Conservation (phyloP, 805 yeast genomes). For the Peterozyma xylosa region DNA sequence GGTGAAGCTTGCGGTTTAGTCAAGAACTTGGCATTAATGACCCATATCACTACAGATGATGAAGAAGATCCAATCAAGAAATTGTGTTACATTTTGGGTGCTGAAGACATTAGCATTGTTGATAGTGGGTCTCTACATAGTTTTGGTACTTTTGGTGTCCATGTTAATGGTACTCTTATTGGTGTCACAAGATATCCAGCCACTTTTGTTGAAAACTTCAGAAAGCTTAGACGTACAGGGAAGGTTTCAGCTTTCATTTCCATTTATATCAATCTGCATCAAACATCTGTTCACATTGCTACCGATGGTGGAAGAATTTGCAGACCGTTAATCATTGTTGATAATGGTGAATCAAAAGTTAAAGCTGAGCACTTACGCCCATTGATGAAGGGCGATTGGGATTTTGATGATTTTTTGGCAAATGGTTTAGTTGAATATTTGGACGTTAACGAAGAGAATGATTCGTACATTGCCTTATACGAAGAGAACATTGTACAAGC, state of each 20-base stretch:
- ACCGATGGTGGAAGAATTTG: slow-evolving; percentile 99
- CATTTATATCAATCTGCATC: slow-evolving; percentile 83
- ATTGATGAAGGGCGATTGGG: slow-evolving; percentile 63
- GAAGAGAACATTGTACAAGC: slow-evolving; percentile 53
- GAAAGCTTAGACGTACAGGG: slow-evolving; percentile 77
- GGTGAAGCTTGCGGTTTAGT: slow-evolving; percentile 99
- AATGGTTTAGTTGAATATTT: slow-evolving; percentile 89
- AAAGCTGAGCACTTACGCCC: slow-evolving; percentile 58
- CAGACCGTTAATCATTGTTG: slow-evolving; percentile 89
- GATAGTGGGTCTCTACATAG: slow-evolving; percentile 81
- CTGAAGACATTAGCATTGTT: slow-evolving; percentile 73
- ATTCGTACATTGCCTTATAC: slow-evolving; percentile 84
- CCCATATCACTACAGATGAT: slow-evolving; percentile 97
- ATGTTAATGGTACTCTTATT: slow-evolving; percentile 87
- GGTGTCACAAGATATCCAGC: slow-evolving; percentile 86
- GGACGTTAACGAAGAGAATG: slow-evolving; percentile 97
- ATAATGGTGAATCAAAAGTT: slow-evolving; percentile 64
- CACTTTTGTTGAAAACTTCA: slow-evolving; percentile 72
- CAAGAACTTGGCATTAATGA: slow-evolving; percentile 94
- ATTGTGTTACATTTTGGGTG: slow-evolving; percentile 77
- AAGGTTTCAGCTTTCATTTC: slow-evolving; percentile 86
- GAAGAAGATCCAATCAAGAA: slow-evolving; percentile 84
- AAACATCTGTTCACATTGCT: slow-evolving; percentile 91
- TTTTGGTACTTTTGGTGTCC: slow-evolving; percentile 74
- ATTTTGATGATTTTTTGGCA: slow-evolving; percentile 83